Evolutionary conservation across 139 green algal genomes (phyloP), one percentile per base, ranked within the genome.

Genomic region (Coelastrella sp.): DNA sequence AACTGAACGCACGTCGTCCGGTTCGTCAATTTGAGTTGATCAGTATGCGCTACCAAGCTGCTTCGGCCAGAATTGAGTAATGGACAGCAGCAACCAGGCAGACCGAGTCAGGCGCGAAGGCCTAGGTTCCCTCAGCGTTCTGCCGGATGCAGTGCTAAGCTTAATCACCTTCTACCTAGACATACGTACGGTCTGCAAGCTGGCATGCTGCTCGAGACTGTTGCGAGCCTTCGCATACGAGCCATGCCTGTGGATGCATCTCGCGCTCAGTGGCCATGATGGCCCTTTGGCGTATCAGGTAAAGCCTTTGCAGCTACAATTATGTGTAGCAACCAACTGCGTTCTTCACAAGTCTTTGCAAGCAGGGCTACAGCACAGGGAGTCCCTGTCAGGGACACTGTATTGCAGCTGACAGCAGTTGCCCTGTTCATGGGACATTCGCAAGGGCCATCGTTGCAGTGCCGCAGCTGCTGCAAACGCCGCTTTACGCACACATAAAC

Each of bases 121-220:
- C 47, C 32, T 89, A 7, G 83, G 68, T 16, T 57, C 14, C 66
- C 68, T 89, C 19, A 71, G 47, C 56, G 68, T 71, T 17, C 68
- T 89, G 66, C 71, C 68, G 13, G 83, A 89, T 57, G 8, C 68
- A 3, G 17, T 89, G 14, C n/a, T 89, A 16, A 80, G 65, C 5
- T 6, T 73, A 5, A 5, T 89, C 5, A 57, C 19, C 7, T 89
- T 81, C 22, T 58, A 73, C 19, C 68, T 89, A 11, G 83, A 89
- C 11, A 57, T 73, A 7, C 57, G 20, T 0, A 73, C 13, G 47
- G 16, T 89, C 8, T 89, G 68, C 68, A 13, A 57, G 13, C 22
- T 89, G 5, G 83, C 83, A 16, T 89, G 68, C 68, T 80, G 68
- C 68, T 81, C 83, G 3, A 80, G 57, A 22, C 68, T 81, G 13